phyloP scores from a whole-genome alignment of 2,329 filamentous ascomycete species.

The Meredithiella fracta region DNA sequence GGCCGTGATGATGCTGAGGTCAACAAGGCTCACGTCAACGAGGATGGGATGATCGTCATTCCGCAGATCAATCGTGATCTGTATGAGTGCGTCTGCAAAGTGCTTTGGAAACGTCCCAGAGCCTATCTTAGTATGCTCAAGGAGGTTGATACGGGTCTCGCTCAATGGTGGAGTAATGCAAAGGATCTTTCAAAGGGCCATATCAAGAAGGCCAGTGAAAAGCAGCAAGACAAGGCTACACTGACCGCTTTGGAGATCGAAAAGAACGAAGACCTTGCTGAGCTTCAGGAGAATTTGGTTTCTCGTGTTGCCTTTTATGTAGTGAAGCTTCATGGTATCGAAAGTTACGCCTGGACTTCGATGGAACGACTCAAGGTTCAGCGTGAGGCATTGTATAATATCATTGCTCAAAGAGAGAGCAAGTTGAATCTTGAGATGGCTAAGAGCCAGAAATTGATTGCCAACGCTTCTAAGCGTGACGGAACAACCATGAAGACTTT shows the following conservation, averaged over 20 bases:
- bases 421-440: slow-evolving; percentile 48
- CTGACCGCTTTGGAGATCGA: not conserved
- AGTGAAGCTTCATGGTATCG: slow-evolving; percentile 43
- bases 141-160: slow-evolving; percentile 33
- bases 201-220: not conserved
- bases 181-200: not conserved
- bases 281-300: slow-evolving; percentile 34
- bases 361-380: slow-evolving; percentile 45
- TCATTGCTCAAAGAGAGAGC: slow-evolving; percentile 48
- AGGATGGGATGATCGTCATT: slow-evolving; percentile 33
- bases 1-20: slow-evolving; percentile 43
- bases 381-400: slow-evolving; percentile 46
- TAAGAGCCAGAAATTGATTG: slow-evolving; percentile 40
- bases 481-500: slow-evolving; percentile 50
- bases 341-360: slow-evolving; percentile 47
- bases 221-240: not conserved
- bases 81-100: slow-evolving; percentile 46
- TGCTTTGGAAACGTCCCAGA: slow-evolving; percentile 46
- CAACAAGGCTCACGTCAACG: slow-evolving; percentile 37
- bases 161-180: slow-evolving; percentile 22
- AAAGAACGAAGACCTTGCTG: slow-evolving; percentile 11
- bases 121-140: slow-evolving; percentile 38
- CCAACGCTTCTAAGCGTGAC: slow-evolving; percentile 43
- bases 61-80: slow-evolving; percentile 45
- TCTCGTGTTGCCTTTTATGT: slow-evolving; percentile 42